A percentile compares a stretch with the other conserved stretches of the same genome.
These are phyloP conservation scores for Chalciporus sp. DNA, from an alignment of 1,284 basidiomycete species.

Conservation along the genomic window DNA sequence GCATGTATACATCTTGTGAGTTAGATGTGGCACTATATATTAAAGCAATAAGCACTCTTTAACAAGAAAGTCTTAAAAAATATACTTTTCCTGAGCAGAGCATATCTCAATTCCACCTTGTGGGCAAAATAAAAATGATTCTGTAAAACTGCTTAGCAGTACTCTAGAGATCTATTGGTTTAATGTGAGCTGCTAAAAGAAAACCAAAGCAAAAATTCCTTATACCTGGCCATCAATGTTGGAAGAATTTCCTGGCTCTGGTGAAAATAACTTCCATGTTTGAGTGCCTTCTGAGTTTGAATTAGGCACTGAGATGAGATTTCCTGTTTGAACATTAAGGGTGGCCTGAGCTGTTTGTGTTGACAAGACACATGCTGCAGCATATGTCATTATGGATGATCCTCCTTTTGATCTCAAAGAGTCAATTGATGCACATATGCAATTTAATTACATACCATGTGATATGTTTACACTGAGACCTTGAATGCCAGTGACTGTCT, in stretches of 20 bases:
- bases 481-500: neutral
- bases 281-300: neutral
- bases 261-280: slow-evolving; percentile 5
- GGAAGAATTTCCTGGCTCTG: too few species aligned
- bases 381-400: neutral
- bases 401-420: neutral
- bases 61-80: neutral
- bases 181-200: neutral
- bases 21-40: neutral
- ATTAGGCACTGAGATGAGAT: neutral
- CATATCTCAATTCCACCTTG: neutral
- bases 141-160: too few species aligned
- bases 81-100: neutral
- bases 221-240: too few species aligned
- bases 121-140: slow-evolving; percentile 2
- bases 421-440: neutral
- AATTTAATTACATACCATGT: neutral
- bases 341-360: neutral
- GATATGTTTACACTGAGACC: neutral
- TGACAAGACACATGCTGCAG: neutral
- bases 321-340: neutral
- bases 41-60: neutral
- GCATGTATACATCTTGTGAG: neutral
- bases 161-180: fast-evolving
- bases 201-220: too few species aligned